Base-by-base conservation (phyloP, 1,284 basidiomycete species). In the Ustilago xerochloae region DNA sequence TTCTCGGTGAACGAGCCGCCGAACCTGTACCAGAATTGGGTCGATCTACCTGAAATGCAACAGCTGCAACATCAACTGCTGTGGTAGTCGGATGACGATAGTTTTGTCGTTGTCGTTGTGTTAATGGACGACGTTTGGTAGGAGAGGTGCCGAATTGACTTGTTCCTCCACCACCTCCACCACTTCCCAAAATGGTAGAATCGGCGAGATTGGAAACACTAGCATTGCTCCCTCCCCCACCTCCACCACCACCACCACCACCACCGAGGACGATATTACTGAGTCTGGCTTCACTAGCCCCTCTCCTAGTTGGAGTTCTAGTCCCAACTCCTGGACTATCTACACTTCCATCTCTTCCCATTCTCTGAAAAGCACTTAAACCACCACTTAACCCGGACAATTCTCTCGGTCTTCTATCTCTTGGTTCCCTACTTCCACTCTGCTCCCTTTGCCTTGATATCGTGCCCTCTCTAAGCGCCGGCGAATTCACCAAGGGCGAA, bases 41-140 rank as follows among this genome's bases (percentile, higher is more conserved):
- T 28, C 64, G 48, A 30, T 57, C 55, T 16, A 39, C 41, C 46
- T 77, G 68, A 29, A 80, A 75, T 1, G 81, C 80, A 1, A 75
- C 68, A 5, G 57, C 66, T 2, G 78, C 81, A 5, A 80, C 76
- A 50, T 83, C 81, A 3, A 80, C 51, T 16, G 80, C 81, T 12
- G 81, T 83, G 4, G 79, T 70, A 3, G 76, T 77, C 3, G 79
- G 71, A 30, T 76, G 66, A 3, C 78, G 66, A n/a, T 72, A 68
- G 30, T 48, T 58, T 15, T 33, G 20, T 8, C 55, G 56, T 50
- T 62, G 61, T 33, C 59, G 28, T 18, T 18, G 59, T 35, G 43
- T 32, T 0, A 64, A 45, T 15, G 39, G 32, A 20, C 55, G 58
- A 7, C 63, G 39, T 24, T 77, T 77, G 8, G 59, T 70, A 20